Conservation (phyloP, 495 filamentous ascomycete genomes). For the Collariella sp. region DNA sequence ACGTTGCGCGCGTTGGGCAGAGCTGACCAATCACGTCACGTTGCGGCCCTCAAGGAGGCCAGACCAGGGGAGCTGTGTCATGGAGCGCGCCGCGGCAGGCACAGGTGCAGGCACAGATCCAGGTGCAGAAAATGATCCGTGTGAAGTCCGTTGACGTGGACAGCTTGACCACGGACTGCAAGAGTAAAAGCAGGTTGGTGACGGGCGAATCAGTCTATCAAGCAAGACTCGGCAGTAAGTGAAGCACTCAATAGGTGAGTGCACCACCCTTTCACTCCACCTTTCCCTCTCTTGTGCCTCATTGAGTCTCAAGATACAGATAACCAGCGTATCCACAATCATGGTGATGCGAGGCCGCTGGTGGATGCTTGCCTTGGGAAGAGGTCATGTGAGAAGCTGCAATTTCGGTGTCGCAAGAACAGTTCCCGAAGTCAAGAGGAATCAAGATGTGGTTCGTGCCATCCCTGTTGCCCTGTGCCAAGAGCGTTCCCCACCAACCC, state of each 20-base stretch:
- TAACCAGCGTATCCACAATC: no score
- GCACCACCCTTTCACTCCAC: neutral
- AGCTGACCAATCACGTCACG: constrained; percentile 23
- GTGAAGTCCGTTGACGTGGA: neutral
- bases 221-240: no score
- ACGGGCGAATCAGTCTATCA: no score
- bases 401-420: constrained; percentile 6
- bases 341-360: neutral
- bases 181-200: no score
- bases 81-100: constrained; percentile 1
- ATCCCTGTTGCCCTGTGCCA: neutral
- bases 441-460: constrained; percentile 4
- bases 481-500: neutral
- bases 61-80: constrained; percentile 18
- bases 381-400: neutral
- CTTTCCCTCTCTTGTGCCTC: neutral
- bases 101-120: neutral
- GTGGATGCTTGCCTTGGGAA: neutral
- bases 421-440: neutral
- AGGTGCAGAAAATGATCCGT: constrained; percentile 2
- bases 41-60: constrained; percentile 14
- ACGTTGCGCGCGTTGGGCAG: constrained; percentile 30
- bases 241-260: no score
- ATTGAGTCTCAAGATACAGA: neutral
- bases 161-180: neutral